phyloP scores from a whole-genome alignment of 208 protist genomes.

The Wallacemonas sp. region DNA sequence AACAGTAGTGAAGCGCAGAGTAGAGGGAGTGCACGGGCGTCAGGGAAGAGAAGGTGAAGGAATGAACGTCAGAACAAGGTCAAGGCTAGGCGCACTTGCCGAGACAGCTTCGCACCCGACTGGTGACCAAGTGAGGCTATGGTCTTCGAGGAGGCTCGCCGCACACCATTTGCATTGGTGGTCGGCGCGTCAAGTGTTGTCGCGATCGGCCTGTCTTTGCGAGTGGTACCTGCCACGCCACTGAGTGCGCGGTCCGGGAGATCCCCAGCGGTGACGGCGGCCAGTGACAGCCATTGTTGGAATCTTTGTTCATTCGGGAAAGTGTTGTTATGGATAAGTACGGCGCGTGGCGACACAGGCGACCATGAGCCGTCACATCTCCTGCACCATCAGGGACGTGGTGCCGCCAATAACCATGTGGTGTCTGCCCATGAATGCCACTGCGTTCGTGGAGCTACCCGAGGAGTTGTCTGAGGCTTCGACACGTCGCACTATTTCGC shows the following conservation, averaged over 20 bases:
- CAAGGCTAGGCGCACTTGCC: too few species aligned
- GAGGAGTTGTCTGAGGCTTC: neutral
- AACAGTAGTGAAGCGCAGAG: too few species aligned
- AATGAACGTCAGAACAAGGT: too few species aligned
- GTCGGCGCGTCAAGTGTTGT: too few species aligned
- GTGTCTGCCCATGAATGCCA: neutral
- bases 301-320: neutral
- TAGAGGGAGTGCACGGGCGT: too few species aligned
- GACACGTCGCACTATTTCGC: neutral
- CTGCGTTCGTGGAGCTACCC: neutral
- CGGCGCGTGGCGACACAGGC: neutral
- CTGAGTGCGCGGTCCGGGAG: too few species aligned
- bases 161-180: neutral
- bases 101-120: too few species aligned
- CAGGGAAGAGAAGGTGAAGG: too few species aligned
- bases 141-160: neutral
- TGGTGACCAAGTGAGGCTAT: neutral
- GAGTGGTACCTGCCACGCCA: too few species aligned
- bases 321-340: neutral
- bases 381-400: neutral
- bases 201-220: too few species aligned
- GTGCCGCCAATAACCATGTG: constrained; percentile 3
- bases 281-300: too few species aligned
- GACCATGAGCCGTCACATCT: neutral
- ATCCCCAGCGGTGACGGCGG: too few species aligned